These are phyloP conservation scores for Hypomyces rosellus DNA, from an alignment of 2,329 filamentous ascomycete species.

Conservation along the genomic window DNA sequence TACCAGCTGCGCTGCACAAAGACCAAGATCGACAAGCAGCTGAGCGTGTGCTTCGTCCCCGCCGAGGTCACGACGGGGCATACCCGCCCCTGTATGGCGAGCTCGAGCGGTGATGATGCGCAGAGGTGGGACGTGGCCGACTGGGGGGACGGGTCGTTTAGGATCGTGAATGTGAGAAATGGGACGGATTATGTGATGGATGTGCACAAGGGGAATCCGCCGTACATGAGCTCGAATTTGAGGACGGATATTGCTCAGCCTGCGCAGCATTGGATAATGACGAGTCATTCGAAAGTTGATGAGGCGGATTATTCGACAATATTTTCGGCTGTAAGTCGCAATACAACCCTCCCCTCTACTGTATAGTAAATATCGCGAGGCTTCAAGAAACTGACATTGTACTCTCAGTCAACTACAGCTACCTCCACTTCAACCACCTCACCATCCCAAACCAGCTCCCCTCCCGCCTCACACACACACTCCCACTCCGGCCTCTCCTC, in stretches of 20 bases:
- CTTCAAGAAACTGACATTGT: too few species aligned
- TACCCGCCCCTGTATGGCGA: constrained; percentile 25
- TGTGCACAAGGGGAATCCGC: constrained; percentile 24
- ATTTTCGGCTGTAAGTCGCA: constrained; percentile 21
- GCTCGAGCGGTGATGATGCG: constrained; percentile 18
- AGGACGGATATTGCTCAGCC: constrained; percentile 19
- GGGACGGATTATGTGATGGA: constrained; percentile 28
- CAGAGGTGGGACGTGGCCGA: constrained; percentile 30
- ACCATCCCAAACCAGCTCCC: not conserved
- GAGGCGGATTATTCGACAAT: constrained; percentile 28
- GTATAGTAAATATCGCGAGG: not conserved
- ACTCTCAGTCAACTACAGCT: constrained; percentile 1
- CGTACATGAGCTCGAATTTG: constrained; percentile 25
- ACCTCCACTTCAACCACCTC: not conserved
- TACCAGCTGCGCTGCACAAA: constrained; percentile 26
- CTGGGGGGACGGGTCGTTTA: constrained; percentile 24
- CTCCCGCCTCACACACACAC: not conserved
- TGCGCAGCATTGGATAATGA: constrained; percentile 30
- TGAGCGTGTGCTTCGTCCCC: constrained; percentile 22
- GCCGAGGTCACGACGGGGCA: constrained; percentile 19
- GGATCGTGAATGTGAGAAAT: constrained; percentile 26
- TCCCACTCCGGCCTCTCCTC: constrained; percentile 18
- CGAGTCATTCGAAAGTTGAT: constrained; percentile 23
- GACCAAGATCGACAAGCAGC: constrained; percentile 23
- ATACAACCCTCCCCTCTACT: not conserved